A percentile compares a stretch with the other conserved stretches of the same genome.
These are phyloP conservation scores for Rhizodiscina lignyota DNA, from an alignment of 495 filamentous ascomycete species.

Conservation along the genomic window DNA sequence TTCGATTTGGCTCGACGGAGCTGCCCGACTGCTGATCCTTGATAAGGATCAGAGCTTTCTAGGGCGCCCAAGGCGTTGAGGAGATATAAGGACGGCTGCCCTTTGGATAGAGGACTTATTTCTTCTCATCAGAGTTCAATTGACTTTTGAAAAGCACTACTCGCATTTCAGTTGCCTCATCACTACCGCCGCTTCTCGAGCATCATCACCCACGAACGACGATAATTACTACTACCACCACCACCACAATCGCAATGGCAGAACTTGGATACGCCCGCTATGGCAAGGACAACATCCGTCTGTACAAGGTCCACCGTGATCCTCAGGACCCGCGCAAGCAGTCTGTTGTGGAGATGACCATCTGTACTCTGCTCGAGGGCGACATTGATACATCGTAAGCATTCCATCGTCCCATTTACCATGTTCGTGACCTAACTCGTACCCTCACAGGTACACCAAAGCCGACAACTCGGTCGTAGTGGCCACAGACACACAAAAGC, in stretches of 20 bases:
- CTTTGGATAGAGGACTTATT: too few relatives aligned
- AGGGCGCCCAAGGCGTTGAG: too few relatives aligned
- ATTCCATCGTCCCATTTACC: not conserved
- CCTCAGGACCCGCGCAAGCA: slow-evolving; percentile 51
- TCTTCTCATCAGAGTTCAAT: too few relatives aligned
- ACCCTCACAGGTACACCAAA: slow-evolving; percentile 52
- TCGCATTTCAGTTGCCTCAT: too few relatives aligned
- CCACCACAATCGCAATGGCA: slow-evolving; percentile 14
- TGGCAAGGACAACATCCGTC: slow-evolving; percentile 77
- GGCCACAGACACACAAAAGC: slow-evolving; percentile 95
- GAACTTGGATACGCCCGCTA: slow-evolving; percentile 25
- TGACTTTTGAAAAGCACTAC: too few relatives aligned
- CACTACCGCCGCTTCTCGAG: too few relatives aligned
- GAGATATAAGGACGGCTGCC: too few relatives aligned
- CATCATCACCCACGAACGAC: too few relatives aligned
- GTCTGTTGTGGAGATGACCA: slow-evolving; percentile 86
- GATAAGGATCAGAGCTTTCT: too few relatives aligned
- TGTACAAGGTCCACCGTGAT: slow-evolving; percentile 82
- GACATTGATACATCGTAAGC: slow-evolving; percentile 75
- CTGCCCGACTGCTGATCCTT: too few relatives aligned
- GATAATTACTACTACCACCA: not conserved
- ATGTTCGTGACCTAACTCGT: slow-evolving; percentile 3
- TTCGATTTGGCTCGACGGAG: too few relatives aligned
- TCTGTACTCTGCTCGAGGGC: slow-evolving; percentile 77
- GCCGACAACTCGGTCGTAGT: slow-evolving; percentile 94